Base-by-base conservation (phyloP, 768 basidiomycete species). In the Mycena haematopus region DNA sequence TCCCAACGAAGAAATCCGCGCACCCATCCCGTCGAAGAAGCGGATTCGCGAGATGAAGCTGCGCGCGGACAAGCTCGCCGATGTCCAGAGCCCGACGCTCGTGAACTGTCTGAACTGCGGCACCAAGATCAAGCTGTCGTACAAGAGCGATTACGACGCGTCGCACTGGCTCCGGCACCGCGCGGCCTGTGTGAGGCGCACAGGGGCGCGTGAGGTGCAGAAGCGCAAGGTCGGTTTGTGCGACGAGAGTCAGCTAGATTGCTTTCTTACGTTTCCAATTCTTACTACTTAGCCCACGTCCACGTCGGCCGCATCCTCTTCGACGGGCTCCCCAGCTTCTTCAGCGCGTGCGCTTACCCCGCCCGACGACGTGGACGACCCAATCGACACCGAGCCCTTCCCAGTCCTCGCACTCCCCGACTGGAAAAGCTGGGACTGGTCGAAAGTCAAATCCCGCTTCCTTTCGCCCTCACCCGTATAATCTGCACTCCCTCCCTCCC, bases 151-250 rank as follows among this genome's bases (percentile, higher is more conserved):
- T 22, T 91, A 82, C 67, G 89, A 91, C 68, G 79, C 81, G 31
- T 83, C 82, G 68, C 89, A 91, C 72, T 91, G 89, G 89, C 71
- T 75, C 47, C 86, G 83, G 65, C 89, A 91, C 69, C 79, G 84
- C 33, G 78, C 78, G 42, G 80, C 88, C 31, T 91, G 89, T 71
- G 70, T 84, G 56, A 85, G 81, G 73, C 82, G 79, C 61, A 69
- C 65, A 42, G 65, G 58, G 56, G 71, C 64, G 67, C 68, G 54
- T 69, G 68, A 60, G 69, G 56, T 57, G 33, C 52, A 35, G 52
- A 17, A 31, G 38, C 9, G 33, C 29, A 21, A 62, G 60, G 60
- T 55, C 14, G 31, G 60, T 56, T 33, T 27, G 29, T 19, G 40
- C 17, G 19, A n/a, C 40, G 19, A 8, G 7, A 19, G 17, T 42